Conservation (phyloP, 2,329 filamentous ascomycete genomes). For the Pyrenochaeta sp. region DNA sequence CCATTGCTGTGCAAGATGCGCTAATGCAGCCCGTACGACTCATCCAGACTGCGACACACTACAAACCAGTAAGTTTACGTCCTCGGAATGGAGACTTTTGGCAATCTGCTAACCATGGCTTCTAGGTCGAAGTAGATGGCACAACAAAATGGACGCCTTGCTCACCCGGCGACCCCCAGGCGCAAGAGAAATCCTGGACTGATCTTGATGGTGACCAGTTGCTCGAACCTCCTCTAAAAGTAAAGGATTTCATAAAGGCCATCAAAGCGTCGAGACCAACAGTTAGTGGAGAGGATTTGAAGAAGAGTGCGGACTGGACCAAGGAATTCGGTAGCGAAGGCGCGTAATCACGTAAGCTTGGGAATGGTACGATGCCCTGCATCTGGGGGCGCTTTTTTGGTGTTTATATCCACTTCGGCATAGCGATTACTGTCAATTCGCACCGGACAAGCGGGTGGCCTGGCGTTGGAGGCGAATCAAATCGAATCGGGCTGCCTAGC, state of each 20-base stretch:
- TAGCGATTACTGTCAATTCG: neutral
- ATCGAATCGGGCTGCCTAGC: neutral
- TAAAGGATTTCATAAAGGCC: slow-evolving; percentile 94
- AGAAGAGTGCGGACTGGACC: slow-evolving; percentile 90
- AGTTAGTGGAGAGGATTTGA: slow-evolving; percentile 85
- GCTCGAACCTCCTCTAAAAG: slow-evolving; percentile 82
- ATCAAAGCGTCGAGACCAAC: slow-evolving; percentile 89
- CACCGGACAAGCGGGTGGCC: neutral
- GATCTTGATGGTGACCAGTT: slow-evolving; percentile 84
- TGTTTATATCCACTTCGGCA: slow-evolving; percentile 1
- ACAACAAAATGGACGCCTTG: slow-evolving; percentile 81
- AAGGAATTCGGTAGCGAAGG: slow-evolving; percentile 95
- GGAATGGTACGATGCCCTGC: neutral
- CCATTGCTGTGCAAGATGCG: slow-evolving; percentile 93
- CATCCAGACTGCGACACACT: slow-evolving; percentile 97
- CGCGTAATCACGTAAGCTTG: slow-evolving; percentile 50
- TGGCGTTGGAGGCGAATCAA: neutral
- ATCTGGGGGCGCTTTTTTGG: neutral
- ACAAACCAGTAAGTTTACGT: slow-evolving; percentile 76
- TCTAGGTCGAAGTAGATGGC: slow-evolving; percentile 74
- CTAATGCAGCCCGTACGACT: slow-evolving; percentile 97
- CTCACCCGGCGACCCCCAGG: slow-evolving; percentile 86
- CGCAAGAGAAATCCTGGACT: slow-evolving; percentile 93
- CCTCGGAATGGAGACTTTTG: too few species aligned
- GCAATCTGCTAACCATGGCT: neutral